Conservation (phyloP, 2,329 filamentous ascomycete genomes). For the Beauveria scarabaeidicola region DNA sequence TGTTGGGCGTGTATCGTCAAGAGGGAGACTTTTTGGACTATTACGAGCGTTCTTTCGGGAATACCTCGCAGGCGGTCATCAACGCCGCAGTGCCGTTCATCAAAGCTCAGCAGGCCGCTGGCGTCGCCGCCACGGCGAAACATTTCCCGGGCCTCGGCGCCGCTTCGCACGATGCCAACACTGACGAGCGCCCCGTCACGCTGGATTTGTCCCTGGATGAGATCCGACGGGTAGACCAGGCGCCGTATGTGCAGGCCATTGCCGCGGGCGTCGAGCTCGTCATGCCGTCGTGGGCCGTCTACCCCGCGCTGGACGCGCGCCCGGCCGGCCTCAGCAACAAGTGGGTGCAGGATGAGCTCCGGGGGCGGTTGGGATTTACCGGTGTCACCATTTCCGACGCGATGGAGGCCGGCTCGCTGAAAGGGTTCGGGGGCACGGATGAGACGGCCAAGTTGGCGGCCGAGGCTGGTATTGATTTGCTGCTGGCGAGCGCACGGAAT, state of each 20-base stretch:
- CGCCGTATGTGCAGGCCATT: slow-evolving; percentile 15
- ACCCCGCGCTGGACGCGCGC: slow-evolving; percentile 14
- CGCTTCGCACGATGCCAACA: slow-evolving; percentile 14
- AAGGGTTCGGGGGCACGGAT: slow-evolving; percentile 7
- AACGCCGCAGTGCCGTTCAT: slow-evolving; percentile 14
- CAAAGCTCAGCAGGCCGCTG: slow-evolving; percentile 11
- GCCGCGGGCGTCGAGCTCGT: slow-evolving; percentile 14
- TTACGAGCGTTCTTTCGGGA: slow-evolving; percentile 12
- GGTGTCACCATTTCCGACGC: slow-evolving; percentile 16
- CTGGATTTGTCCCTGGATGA: slow-evolving; percentile 11
- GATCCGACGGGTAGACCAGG: slow-evolving; percentile 11
- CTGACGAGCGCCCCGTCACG: slow-evolving; percentile 13
- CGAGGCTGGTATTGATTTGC: slow-evolving; percentile 15
- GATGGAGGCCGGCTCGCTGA: slow-evolving; percentile 15
- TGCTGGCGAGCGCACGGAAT: slow-evolving; percentile 14
- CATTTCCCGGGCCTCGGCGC: slow-evolving; percentile 17
- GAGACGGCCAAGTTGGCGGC: slow-evolving; percentile 12
- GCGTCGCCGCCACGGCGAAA: slow-evolving; percentile 14
- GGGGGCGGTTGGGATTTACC: slow-evolving; percentile 13
- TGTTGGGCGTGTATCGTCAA: slow-evolving; percentile 13
- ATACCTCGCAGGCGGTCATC: slow-evolving; percentile 8
- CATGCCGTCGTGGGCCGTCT: slow-evolving; percentile 16
- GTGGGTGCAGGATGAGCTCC: slow-evolving; percentile 15
- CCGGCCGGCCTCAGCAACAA: slow-evolving; percentile 16
- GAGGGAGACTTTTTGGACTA: slow-evolving; percentile 13